Conservation (phyloP, 1,139 yeast genomes). For the Taphrina confusa region DNA sequence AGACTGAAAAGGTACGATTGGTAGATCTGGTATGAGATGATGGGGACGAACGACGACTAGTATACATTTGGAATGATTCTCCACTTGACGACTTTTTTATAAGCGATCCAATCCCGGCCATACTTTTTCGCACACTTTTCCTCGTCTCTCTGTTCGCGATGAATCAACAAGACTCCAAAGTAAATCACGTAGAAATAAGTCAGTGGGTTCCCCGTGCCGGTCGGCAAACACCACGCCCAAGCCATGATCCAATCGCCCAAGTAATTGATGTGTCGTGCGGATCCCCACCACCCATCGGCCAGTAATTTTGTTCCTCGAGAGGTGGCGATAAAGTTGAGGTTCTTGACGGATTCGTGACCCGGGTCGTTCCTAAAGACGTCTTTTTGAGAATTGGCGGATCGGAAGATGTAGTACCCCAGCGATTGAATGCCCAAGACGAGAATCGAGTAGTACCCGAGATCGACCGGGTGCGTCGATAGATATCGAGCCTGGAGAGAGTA, state of each 20-base stretch:
- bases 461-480: constrained; percentile 64
- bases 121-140: constrained; percentile 85
- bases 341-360: constrained; percentile 59
- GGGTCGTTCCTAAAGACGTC: constrained; percentile 70
- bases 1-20: too few species aligned
- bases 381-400: constrained; percentile 79
- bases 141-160: constrained; percentile 89
- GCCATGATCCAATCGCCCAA: constrained; percentile 95
- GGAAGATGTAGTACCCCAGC: constrained; percentile 78
- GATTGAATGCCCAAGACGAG: constrained; percentile 50
- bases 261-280: constrained; percentile 89
- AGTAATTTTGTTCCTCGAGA: constrained; percentile 68
- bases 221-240: constrained; percentile 87
- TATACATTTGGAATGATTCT: constrained; percentile 87
- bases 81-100: constrained; percentile 77
- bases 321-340: constrained; percentile 69
- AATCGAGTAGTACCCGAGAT: constrained; percentile 52
- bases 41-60: constrained; percentile 45
- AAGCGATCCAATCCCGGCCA: constrained; percentile 80
- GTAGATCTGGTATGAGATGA: too few species aligned
- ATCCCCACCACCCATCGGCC: constrained; percentile 95
- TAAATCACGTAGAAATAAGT: constrained; percentile 85
- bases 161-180: constrained; percentile 77
- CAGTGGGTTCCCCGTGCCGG: constrained; percentile 77
- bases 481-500: constrained; percentile 85